Base-by-base conservation (phyloP, 805 yeast species). In the Schwanniomyces vanrijiae region DNA sequence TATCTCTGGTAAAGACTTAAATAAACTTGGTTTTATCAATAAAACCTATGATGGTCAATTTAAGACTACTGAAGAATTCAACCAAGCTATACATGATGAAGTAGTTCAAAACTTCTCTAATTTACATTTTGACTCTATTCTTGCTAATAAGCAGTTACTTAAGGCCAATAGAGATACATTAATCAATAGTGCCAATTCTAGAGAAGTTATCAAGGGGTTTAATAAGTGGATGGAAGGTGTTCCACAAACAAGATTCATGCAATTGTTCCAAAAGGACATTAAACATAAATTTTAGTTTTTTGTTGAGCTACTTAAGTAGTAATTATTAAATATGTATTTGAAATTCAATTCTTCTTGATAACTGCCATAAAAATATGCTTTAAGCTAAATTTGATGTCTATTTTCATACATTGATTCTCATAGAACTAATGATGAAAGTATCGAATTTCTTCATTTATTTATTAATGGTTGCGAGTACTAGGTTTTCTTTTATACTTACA, bases 171-270 rank as follows among this genome's bases (percentile, higher is more conserved):
- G 75, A 47, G 76, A 69, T 48, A 55, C 52, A 24, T 55, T 62
- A 51, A 63, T 53, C 62, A 73, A 78, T 54, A 61, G 76, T 35
- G 80, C 84, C 29, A 83, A 81, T 53, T 71, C 87, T 5, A 74
- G 75, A 50, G 97, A 90, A 66, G 82, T 82, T 19, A 74, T 82
- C 58, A 71, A 75, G 45, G 96, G 96, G 1, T 74, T 88, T 48
- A 73, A 75, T 44, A 80, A 80, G 57, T 90, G 94, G 87, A 68
- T 84, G 35, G 69, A 76, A 43, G 91, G 92, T 35, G 74, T 77
- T 48, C 96, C 96, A 0, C 94, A 87, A 63, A 47, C 48, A 14
- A 79, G 90, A 42, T 89, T 88, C 61, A 65, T 65, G 31, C 74
- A 75, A 55, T 63, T 88, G 57, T 73, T 81, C 34, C 63, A 64